Base-by-base conservation (phyloP, 345 rosid genomes). In the Cochlearia excelsa region DNA sequence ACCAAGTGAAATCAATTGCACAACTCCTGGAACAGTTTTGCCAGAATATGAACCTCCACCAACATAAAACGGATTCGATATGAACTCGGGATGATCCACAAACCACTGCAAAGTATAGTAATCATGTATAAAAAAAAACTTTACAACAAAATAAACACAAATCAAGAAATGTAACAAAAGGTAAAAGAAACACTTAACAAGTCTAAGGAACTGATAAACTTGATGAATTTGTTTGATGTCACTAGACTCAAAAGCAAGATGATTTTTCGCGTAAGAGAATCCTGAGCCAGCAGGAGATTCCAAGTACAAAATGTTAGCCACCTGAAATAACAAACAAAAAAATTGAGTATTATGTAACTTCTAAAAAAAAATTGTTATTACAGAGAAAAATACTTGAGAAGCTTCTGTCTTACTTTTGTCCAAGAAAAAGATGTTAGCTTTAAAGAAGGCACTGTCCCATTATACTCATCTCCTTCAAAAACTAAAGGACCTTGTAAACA, bases 211-310 rank as follows among this genome's bases (percentile, higher is more conserved):
- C 35, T 77, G 67, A 45, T 75, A 50, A 6, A 75, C 71, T 26
- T 84, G 78, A 5, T 61, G 63, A 62, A 74, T 65, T 72, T 82
- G 92, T 43, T 10, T 58, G 65, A 59, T 71, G 62, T 90, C 95
- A 28, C 90, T 70, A 3, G 79, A 9, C 40, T 44, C 50, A 29
- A 53, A 61, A 40, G 86, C 86, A 30, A 10, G 30, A 4, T 1
- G 26, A 60, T 66, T 77, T 67, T 40, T 74, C 2, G 90, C 76
- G 39, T 78, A 90, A 29, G 97, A 90, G 72, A 70, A 90, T 28
- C 95, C 97, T 34, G 92, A 77, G 23, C 90, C 90, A 7, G 79
- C 84, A 6, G 97, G 97, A 41, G 81, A 73, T 69, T 86, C 97
- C 29, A 86, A 42, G 67, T 86, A 83, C 65, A 83, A 74, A 59